Conservation (phyloP, 306 rosid genomes). For the Dalbergia oliveri region DNA sequence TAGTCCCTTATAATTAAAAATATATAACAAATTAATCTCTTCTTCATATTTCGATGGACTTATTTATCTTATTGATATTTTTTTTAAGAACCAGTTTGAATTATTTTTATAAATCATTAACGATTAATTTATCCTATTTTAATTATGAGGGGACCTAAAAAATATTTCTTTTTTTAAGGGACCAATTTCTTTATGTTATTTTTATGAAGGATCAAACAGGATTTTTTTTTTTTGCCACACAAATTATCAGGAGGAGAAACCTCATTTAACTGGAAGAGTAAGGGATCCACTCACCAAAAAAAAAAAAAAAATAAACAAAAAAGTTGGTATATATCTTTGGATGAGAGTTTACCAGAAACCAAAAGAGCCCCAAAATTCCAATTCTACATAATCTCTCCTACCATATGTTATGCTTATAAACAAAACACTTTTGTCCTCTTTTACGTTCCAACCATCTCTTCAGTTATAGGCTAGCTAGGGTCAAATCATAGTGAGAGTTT, state of each 20-base stretch:
- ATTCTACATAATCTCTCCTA: neutral
- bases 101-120: too few relatives aligned
- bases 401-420: slow-evolving; percentile 8
- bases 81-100: too few relatives aligned
- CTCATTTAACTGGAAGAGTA: slow-evolving; percentile 1
- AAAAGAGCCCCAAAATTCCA: neutral
- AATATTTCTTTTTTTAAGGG: too few relatives aligned
- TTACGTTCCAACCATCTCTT: neutral
- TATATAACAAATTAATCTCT: too few relatives aligned
- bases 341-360: slow-evolving; percentile 8
- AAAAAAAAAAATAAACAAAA: slow-evolving; percentile 16
- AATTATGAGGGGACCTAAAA: too few relatives aligned
- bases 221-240: neutral
- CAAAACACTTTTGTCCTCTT: neutral
- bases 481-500: neutral
- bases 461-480: neutral
- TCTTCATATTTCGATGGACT: too few relatives aligned
- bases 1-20: too few relatives aligned
- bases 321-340: slow-evolving; percentile 4
- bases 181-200: too few relatives aligned
- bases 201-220: too few relatives aligned
- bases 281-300: slow-evolving; percentile 8
- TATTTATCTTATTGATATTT: too few relatives aligned
- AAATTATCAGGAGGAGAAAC: neutral
- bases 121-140: too few relatives aligned